Conservation (phyloP, 257 asterid species). For the Euphrasia confusa region DNA sequence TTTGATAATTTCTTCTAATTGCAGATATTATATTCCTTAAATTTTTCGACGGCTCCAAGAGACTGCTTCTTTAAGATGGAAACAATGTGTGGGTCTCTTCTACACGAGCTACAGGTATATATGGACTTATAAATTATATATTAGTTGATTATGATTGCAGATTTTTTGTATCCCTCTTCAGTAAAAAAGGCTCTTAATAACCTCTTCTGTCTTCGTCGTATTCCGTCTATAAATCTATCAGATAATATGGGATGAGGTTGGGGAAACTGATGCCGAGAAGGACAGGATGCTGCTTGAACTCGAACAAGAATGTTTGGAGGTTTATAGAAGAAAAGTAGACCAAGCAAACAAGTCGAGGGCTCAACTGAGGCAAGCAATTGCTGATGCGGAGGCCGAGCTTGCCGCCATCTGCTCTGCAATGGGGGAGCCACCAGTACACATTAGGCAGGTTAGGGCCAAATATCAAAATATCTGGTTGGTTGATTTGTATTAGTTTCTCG, state of each 20-base stretch:
- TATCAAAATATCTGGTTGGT: not conserved
- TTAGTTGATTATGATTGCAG: not conserved
- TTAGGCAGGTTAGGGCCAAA: slow-evolving; percentile 61
- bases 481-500: not conserved
- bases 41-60: slow-evolving; percentile 27
- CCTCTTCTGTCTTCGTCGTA: not conserved
- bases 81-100: slow-evolving; percentile 80
- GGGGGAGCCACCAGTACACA: slow-evolving; percentile 95
- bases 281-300: slow-evolving; percentile 83
- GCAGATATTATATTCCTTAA: slow-evolving; percentile 25
- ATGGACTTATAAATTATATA: not conserved
- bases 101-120: slow-evolving; percentile 82
- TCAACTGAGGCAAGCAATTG: slow-evolving; percentile 93
- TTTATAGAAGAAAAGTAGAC: slow-evolving; percentile 90
- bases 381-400: slow-evolving; percentile 93
- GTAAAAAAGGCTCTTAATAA: not conserved
- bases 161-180: not conserved
- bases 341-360: slow-evolving; percentile 90
- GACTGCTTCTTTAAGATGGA: slow-evolving; percentile 51
- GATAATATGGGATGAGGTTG: slow-evolving; percentile 94
- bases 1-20: not conserved
- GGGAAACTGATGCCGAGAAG: slow-evolving; percentile 77
- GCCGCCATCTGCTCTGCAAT: slow-evolving; percentile 87
- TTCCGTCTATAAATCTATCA: not conserved
- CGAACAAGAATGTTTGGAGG: slow-evolving; percentile 88